These are phyloP conservation scores for Tephrocybe sp. DNA, from an alignment of 768 basidiomycete species.

Conservation along the genomic window DNA sequence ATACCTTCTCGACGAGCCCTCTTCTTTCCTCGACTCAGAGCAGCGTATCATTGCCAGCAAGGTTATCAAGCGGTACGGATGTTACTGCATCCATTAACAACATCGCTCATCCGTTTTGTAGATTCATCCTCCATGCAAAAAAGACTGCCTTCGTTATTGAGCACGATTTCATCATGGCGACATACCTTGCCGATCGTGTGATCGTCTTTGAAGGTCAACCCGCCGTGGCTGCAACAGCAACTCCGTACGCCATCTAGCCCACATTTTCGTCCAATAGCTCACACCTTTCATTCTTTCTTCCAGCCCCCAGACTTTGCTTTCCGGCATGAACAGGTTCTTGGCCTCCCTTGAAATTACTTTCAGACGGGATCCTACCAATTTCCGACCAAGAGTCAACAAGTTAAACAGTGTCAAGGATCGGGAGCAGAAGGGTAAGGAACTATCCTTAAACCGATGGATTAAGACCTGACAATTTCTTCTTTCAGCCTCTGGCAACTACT, in stretches of 20 bases:
- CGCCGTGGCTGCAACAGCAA: conserved; percentile 85
- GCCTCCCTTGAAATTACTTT: conserved; percentile 96
- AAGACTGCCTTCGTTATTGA: conserved; percentile 99
- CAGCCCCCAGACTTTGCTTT: conserved; percentile 91
- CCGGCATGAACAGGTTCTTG: conserved; percentile 98
- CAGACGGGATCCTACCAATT: conserved; percentile 96
- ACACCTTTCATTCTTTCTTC: background rate
- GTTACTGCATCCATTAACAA: background rate
- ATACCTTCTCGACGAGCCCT: conserved; percentile 94
- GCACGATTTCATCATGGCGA: conserved; percentile 99
- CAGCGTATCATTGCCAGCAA: conserved; percentile 98
- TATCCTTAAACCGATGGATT: background rate
- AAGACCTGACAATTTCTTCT: conserved; percentile 1
- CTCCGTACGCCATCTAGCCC: conserved; percentile 59
- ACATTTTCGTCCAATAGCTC: background rate
- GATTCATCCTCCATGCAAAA: conserved; percentile 94
- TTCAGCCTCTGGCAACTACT: conserved; percentile 80
- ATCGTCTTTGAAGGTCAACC: conserved; percentile 91
- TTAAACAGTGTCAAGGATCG: conserved; percentile 81
- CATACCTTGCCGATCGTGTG: conserved; percentile 97
- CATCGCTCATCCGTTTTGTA: conserved; percentile 20
- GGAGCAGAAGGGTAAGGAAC: conserved; percentile 74
- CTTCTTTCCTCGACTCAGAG: conserved; percentile 94
- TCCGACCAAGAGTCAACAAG: conserved; percentile 88
- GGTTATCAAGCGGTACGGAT: conserved; percentile 87